Conservation (phyloP, 148 eudicot genomes). For the Rhododendron ferrugineum region DNA sequence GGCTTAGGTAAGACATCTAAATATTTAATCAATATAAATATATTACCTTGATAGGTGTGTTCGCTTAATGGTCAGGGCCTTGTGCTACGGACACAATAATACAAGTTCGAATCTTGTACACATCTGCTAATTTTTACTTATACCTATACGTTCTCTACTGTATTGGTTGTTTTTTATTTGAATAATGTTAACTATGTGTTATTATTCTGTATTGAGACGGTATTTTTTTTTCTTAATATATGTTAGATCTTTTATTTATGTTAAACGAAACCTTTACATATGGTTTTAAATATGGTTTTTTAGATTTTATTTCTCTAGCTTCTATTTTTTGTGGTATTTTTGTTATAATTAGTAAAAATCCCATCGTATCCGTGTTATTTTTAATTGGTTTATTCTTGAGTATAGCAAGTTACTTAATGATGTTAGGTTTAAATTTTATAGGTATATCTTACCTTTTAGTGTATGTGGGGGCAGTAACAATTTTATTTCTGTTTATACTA, state of each 20-base stretch:
- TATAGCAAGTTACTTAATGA: background rate
- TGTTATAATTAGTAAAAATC: background rate
- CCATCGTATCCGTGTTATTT: background rate
- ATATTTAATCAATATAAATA: too few relatives aligned
- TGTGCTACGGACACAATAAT: too few relatives aligned
- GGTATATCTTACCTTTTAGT: background rate
- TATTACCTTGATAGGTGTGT: too few relatives aligned
- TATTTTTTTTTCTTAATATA: too few relatives aligned
- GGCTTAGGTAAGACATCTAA: too few relatives aligned
- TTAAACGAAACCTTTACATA: background rate
- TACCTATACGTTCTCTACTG: too few relatives aligned
- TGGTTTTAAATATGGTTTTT: background rate
- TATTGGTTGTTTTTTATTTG: too few relatives aligned
- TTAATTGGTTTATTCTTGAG: background rate
- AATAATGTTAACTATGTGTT: too few relatives aligned
- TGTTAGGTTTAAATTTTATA: background rate
- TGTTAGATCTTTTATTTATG: too few relatives aligned
- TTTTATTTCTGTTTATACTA: background rate
- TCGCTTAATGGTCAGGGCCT: background rate
- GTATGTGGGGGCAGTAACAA: background rate
- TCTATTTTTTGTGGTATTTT: background rate
- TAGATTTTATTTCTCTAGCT: background rate
- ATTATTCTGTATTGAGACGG: too few relatives aligned
- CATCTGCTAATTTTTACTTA: too few relatives aligned
- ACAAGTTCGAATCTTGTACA: too few relatives aligned